Base-by-base conservation (phyloP, 1,284 basidiomycete genomes). In the Clitocybe nebularis region DNA sequence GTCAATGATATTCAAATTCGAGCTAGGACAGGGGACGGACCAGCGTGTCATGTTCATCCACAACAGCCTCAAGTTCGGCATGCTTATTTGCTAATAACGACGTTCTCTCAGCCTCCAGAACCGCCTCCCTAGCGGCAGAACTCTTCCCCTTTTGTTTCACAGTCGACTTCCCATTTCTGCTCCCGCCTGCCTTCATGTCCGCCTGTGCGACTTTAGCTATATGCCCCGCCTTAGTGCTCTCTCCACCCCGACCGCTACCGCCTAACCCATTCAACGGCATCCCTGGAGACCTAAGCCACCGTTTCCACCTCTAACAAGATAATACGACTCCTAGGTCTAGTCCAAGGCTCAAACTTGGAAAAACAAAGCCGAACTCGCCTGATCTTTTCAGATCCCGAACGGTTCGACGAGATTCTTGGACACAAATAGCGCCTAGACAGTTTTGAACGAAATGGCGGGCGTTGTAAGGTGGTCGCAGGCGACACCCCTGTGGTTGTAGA, bases 41-140 rank as follows among this genome's bases (percentile, higher is more conserved):
- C 61, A 87, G 62, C 52, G 75, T 73, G 62, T 93, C 90, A 67
- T 93, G 89, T 46, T 58, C 69, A 45, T 85, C 79, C 48, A 81
- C 60, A 17, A 89, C 70, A 10, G 59, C 56, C 49, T 79, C 76
- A 45, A 91, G 60, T 51, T 82, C 68, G 9, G 55, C 56, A 59
- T 85, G 82, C 57, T 76, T 80, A 50, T 77, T 67, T 38, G 62
- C 64, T 6, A 91, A 54, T 55, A 83, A 57, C 43, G 66, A 64
- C 8, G 66, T 62, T 34, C 74, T 69, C 49, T 67, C 64, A 14
- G 48, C 57, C 11, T 60, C 65, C 36, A 69, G 28, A 33, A 52
- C 51, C 41, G 56, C 59, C 13, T 59, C 51, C 21, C 42, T 46
- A 19, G 49, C 50, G 7, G 49, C 49, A 5, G 43, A 35, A n/a